Evolutionary conservation across 139 green algal species (phyloP).

Genomic region (Nannochloris sp.): DNA sequence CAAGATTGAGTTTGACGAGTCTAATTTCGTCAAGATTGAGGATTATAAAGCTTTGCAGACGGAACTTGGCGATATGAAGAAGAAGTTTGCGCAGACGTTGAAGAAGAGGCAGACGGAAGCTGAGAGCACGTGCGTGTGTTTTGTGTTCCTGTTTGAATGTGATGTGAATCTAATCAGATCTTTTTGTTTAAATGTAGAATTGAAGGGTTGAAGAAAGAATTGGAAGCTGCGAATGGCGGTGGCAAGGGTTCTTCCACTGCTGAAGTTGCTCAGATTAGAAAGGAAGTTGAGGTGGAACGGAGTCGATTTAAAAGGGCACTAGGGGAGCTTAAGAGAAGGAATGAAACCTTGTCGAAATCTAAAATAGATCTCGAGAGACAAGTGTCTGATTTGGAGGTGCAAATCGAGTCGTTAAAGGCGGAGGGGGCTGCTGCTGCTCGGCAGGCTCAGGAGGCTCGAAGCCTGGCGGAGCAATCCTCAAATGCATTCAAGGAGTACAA

Average conservation of each 20-base stretch:
- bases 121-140: background rate
- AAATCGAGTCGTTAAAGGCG: background rate
- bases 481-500: slow-evolving; percentile 39
- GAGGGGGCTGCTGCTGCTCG: slow-evolving; percentile 3
- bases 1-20: background rate
- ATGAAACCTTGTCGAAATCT: slow-evolving; percentile 32
- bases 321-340: slow-evolving; percentile 30
- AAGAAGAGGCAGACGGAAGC: background rate
- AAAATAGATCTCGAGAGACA: slow-evolving; percentile 22
- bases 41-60: background rate
- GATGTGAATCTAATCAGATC: background rate
- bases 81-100: background rate
- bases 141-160: background rate
- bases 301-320: slow-evolving; percentile 35
- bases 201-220: background rate
- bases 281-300: slow-evolving; percentile 32
- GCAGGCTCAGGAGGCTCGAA: background rate
- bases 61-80: background rate
- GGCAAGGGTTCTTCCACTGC: background rate
- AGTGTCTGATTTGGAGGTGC: background rate
- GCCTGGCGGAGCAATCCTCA: slow-evolving; percentile 7
- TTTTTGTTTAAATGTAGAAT: background rate
- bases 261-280: slow-evolving; percentile 16
- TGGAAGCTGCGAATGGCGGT: background rate
- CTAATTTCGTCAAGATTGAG: background rate